Base-by-base conservation (phyloP, 2,329 filamentous ascomycete species). In the Pochonia chlamydosporia region DNA sequence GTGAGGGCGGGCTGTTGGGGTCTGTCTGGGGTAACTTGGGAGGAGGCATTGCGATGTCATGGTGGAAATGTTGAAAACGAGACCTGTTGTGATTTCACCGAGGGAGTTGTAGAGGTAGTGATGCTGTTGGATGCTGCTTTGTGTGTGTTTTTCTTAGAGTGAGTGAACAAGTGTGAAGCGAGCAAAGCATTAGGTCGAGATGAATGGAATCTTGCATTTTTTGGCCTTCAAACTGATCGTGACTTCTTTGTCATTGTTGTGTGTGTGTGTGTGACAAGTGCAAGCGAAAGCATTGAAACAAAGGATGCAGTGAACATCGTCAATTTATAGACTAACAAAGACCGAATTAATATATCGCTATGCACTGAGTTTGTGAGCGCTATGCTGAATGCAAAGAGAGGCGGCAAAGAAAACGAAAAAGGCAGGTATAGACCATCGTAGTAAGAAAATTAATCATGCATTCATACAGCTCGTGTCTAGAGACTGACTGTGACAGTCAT, bases 401-500 rank as follows among this genome's bases (percentile, higher is more conserved):
- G 26, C 26, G 26, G 13, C 13, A 28, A n/a, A 28, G 26, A 28
- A 28, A 13, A 28, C 7, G 13, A 28, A 28, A 28, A 28, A 28
- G 13, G 26, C 7, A 28, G 26, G 13, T 8, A 13, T 8, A 28
- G 13, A 28, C 13, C 26, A 13, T 13, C 26, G 26, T 3, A 28
- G 26, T 28, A n/a, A n/a, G n/a, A n/a, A n/a, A n/a, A n/a, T n/a
- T n/a, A n/a, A n/a, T n/a, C n/a, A n/a, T n/a, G n/a, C n/a, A n/a
- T 16, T 37, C n/a, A 37, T 10, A 9, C 16, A 10, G 37, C 10
- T 21, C 21, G 4, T 28, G n/a, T 10, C 58, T 31, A 88, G 51
- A 89, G 65, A 62, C 83, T 87, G 59, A 87, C 86, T 6, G 86
- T 95, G 40, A 95, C 89, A 14, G 88, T 95, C 85, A 95, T 90